phyloP scores from a whole-genome alignment of 2,329 filamentous ascomycete species.

The Hymenoscyphus scutula region DNA sequence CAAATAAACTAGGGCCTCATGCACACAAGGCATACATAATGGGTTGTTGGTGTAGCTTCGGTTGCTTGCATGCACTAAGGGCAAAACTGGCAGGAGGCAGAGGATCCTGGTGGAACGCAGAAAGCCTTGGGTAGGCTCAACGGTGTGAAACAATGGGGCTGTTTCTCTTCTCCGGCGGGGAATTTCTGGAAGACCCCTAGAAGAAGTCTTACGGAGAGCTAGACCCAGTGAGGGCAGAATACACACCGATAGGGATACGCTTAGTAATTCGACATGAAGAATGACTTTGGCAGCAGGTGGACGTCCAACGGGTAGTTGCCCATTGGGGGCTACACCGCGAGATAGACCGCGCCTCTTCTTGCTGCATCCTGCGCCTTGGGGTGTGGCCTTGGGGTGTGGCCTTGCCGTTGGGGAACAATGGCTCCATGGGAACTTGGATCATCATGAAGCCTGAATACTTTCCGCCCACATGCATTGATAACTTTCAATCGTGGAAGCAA shows the following conservation, averaged over 20 bases:
- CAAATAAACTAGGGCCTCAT: slow-evolving; percentile 17
- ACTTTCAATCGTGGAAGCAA: slow-evolving; percentile 11
- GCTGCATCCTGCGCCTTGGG: slow-evolving; percentile 5
- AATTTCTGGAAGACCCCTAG: slow-evolving; percentile 31
- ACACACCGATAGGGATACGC: slow-evolving; percentile 11
- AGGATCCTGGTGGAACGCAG: slow-evolving; percentile 21
- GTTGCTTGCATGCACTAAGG: slow-evolving; percentile 25
- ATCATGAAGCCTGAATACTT: slow-evolving; percentile 13
- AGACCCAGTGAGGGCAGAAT: slow-evolving; percentile 15
- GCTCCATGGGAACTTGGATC: slow-evolving; percentile 4
- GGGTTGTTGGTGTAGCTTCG: slow-evolving; percentile 2
- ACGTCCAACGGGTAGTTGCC: slow-evolving; percentile 23
- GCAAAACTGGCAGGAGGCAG: slow-evolving; percentile 10
- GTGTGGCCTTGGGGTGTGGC: background rate
- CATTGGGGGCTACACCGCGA: slow-evolving; percentile 15
- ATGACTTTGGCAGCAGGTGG: slow-evolving; percentile 8
- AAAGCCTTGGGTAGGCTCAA: slow-evolving; percentile 31
- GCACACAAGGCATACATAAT: slow-evolving; percentile 3
- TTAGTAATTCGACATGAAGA: slow-evolving; percentile 17
- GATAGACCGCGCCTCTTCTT: slow-evolving; percentile 7
- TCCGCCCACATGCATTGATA: slow-evolving; percentile 9
- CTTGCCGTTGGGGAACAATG: slow-evolving; percentile 1
- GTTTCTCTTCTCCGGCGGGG: slow-evolving; percentile 17
- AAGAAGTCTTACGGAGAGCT: slow-evolving; percentile 20
- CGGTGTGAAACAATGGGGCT: slow-evolving; percentile 13